Evolutionary conservation across 345 rosid genomes (phyloP).

Genomic region (Geranium brycei): DNA sequence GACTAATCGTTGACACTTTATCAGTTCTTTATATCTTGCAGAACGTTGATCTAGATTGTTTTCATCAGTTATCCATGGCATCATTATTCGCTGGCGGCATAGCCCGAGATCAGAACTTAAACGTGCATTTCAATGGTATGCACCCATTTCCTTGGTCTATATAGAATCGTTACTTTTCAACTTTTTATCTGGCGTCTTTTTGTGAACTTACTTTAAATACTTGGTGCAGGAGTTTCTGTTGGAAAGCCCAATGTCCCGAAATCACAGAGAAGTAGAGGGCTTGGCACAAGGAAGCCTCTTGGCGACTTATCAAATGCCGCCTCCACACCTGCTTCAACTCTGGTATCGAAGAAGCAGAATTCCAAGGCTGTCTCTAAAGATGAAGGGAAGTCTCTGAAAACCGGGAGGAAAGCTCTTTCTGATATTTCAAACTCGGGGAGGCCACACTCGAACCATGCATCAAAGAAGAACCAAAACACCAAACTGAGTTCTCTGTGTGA

Average conservation of each 20-base stretch:
- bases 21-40: conserved; percentile 6
- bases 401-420: conserved; percentile 34
- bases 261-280: conserved; percentile 21
- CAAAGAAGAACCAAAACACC: conserved; percentile 21
- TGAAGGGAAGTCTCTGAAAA: conserved; percentile 15
- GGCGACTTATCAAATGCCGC: conserved; percentile 51
- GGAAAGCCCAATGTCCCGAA: conserved; percentile 21
- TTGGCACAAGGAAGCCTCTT: conserved; percentile 47
- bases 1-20: background rate
- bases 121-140: conserved; percentile 20
- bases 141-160: background rate
- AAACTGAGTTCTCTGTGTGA: conserved; percentile 22
- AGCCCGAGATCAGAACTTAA: conserved; percentile 31
- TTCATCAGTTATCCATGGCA: conserved; percentile 19
- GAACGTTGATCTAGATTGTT: conserved; percentile 1
- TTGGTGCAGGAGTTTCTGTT: conserved; percentile 17
- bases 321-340: conserved; percentile 21
- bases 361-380: conserved; percentile 20
- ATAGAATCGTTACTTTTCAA: background rate
- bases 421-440: conserved; percentile 47
- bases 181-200: background rate
- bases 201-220: conserved; percentile 2
- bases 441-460: conserved; percentile 17
- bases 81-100: conserved; percentile 17
- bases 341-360: conserved; percentile 24